Conservation (phyloP, 1,284 basidiomycete species). For the Lentinula novae-zelandiae region DNA sequence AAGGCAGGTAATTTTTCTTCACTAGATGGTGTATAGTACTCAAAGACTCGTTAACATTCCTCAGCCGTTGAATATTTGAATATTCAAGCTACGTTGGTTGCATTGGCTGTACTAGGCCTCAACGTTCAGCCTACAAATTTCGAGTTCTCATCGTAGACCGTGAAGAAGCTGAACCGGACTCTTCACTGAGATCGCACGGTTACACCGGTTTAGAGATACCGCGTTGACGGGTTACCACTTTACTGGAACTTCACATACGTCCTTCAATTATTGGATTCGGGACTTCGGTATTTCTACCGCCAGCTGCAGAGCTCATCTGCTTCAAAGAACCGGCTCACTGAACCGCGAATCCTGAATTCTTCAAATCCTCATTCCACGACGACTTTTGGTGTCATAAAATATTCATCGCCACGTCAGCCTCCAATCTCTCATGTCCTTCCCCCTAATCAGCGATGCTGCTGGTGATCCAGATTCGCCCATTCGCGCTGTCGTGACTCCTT, state of each 20-base stretch:
- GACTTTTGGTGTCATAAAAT: neutral
- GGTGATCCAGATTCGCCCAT: conserved; percentile 42
- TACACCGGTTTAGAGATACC: neutral
- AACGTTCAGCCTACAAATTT: neutral
- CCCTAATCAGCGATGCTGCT: neutral
- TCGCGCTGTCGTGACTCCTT: conserved; percentile 68
- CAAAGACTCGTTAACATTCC: neutral
- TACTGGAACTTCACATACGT: neutral
- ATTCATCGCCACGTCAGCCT: neutral
- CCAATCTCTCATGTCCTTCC: neutral
- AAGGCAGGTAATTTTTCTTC: neutral
- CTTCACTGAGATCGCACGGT: neutral
- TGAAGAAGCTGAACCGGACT: neutral
- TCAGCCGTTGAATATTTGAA: neutral
- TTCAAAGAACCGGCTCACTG: neutral
- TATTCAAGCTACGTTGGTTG: neutral
- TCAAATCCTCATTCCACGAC: neutral
- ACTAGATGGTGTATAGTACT: neutral
- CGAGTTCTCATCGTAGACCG: neutral
- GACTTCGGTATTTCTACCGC: neutral
- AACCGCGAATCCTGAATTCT: neutral
- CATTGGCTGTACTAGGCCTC: neutral
- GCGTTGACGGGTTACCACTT: neutral
- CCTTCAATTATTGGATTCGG: neutral
- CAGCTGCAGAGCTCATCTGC: neutral